Conservation (phyloP, 257 asterid species). For the Catharanthus roseus region DNA sequence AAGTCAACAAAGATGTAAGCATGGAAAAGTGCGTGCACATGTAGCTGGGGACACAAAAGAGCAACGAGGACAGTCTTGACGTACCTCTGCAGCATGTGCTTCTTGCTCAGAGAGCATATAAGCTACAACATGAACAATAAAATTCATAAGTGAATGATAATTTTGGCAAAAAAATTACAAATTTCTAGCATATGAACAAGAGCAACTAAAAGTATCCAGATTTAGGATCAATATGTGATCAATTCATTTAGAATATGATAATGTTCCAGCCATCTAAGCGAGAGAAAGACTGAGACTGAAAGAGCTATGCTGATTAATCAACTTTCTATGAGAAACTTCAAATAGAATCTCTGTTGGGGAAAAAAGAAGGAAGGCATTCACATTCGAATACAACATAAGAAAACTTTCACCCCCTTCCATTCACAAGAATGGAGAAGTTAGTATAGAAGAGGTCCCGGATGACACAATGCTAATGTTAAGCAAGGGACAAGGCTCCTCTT, state of each 20-base stretch:
- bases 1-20: conserved; percentile 20
- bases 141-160: conserved; percentile 13
- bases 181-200: neutral
- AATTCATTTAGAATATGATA: neutral
- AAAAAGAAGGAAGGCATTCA: conserved; percentile 15
- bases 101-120: conserved; percentile 89
- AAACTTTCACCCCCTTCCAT: conserved; percentile 16
- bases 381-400: conserved; percentile 11
- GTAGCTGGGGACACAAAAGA: neutral
- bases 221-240: neutral
- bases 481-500: conserved; percentile 28
- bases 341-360: conserved; percentile 16
- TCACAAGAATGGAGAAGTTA: conserved; percentile 15
- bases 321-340: no score
- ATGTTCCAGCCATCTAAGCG: neutral
- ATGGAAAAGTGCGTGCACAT: neutral
- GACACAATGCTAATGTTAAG: conserved; percentile 20
- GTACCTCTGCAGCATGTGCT: conserved; percentile 87
- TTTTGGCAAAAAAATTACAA: neutral
- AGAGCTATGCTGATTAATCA: no score
- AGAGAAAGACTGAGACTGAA: neutral
- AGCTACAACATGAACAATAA: conserved; percentile 37
- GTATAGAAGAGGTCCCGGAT: conserved; percentile 23
- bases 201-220: neutral
- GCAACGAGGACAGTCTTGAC: neutral